Base-by-base conservation (phyloP, 1,139 yeast genomes). In the Groenewaldozyma sp. region DNA sequence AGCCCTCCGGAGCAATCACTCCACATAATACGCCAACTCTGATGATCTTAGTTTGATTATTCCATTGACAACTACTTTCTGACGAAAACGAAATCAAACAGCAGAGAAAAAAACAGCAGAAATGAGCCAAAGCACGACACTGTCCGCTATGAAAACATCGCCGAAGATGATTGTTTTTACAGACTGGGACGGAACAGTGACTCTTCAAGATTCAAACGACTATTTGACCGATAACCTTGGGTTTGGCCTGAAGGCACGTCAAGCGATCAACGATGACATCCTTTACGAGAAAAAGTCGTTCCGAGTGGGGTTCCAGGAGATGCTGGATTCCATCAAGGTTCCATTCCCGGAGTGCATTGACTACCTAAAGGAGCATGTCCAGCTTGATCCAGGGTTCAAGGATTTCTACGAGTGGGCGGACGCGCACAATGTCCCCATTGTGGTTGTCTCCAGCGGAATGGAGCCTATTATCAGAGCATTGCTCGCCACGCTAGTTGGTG, bases 171-270 rank as follows among this genome's bases (percentile, higher is more conserved):
- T 91, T 53, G 82, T 91, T 31, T 91, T 91, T 66, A 83, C 96
- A 39, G 98, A 91, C 63, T 91, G 94, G 78, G 98, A 91, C 60
- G 98, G 98, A 18, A 91, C 98, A 5, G 94, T 91, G 48, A 91
- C 98, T 14, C 67, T 83, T 46, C 81, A 78, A 54, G 98, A 91
- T 60, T 83, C 95, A 47, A 93, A 91, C 58, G 97, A 91, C 60
- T 82, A 71, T 60, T 67, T 91, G 49, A 87, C 97, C 16, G 97
- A 91, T 58, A 76, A 74, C 54, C 67, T 82, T 24, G 99, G 99
- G 3, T 82, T 86, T 61, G 98, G 98, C 3, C 64, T 66, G 39
- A 76, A 71, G 28, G 71, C 71, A 49, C 75, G 98, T 52, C 64
- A 69, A 45, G 76, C 64, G 28, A 70, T 88, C 50, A 84, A 86